These are phyloP conservation scores for Knufia petricola DNA, from an alignment of 2,329 filamentous ascomycete species.

Conservation along the genomic window DNA sequence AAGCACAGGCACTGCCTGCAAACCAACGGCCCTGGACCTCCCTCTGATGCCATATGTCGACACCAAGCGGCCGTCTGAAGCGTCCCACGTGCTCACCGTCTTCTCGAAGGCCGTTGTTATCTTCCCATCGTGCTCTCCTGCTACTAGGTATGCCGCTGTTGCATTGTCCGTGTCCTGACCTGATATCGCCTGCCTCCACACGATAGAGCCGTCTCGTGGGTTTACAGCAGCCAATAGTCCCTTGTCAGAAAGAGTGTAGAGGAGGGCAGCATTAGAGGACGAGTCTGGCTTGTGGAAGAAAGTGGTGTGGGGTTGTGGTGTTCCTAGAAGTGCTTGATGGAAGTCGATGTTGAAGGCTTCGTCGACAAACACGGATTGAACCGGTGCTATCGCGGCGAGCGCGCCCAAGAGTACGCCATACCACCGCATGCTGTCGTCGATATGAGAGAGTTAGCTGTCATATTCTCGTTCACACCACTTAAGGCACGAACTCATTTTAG, in stretches of 20 bases:
- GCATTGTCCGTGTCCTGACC: slow-evolving; percentile 35
- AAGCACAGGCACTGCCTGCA: slow-evolving; percentile 15
- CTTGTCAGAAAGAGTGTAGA: slow-evolving; percentile 84
- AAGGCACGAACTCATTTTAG: neutral
- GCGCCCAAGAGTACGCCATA: slow-evolving; percentile 5
- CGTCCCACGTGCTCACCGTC: slow-evolving; percentile 71
- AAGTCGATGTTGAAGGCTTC: slow-evolving; percentile 90
- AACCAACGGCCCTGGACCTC: slow-evolving; percentile 26
- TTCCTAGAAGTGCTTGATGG: slow-evolving; percentile 79
- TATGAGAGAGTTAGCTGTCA: neutral
- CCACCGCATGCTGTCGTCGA: slow-evolving; percentile 6
- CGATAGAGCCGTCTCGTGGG: slow-evolving; percentile 68
- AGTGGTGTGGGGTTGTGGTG: slow-evolving; percentile 71
- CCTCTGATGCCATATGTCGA: slow-evolving; percentile 60
- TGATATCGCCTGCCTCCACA: slow-evolving; percentile 77
- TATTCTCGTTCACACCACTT: no score
- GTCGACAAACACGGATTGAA: slow-evolving; percentile 66
- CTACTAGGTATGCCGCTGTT: slow-evolving; percentile 19
- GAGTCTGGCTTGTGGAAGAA: slow-evolving; percentile 87
- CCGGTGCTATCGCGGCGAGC: neutral
- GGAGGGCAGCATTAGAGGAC: slow-evolving; percentile 73
- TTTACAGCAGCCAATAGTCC: slow-evolving; percentile 80
- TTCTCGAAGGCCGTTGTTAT: slow-evolving; percentile 63
- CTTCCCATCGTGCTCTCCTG: slow-evolving; percentile 62
- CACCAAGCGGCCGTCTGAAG: slow-evolving; percentile 64